Percentiles rank a stretch among this genome's conserved stretches.
phyloP scores from a whole-genome alignment of 805 yeast genomes.

The Myxozyma mucilagina region DNA sequence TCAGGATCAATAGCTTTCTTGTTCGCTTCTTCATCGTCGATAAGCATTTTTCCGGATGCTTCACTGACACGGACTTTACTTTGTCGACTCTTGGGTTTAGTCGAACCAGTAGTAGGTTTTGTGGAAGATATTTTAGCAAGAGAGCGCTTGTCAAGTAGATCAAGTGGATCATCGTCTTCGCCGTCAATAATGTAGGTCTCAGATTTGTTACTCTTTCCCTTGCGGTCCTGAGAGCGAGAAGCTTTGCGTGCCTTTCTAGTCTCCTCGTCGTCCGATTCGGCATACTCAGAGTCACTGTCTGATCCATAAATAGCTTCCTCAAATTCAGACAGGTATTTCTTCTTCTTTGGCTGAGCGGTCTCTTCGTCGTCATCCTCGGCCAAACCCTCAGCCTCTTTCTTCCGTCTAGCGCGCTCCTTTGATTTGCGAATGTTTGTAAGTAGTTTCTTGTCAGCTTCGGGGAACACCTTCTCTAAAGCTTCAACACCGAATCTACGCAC shows the following conservation, averaged over 20 bases:
- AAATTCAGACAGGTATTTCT: constrained; percentile 77
- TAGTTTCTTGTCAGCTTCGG: constrained; percentile 84
- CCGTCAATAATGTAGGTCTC: constrained; percentile 63
- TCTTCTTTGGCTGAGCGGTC: constrained; percentile 32
- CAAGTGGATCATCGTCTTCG: constrained; percentile 74
- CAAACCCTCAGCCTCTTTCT: constrained; percentile 40
- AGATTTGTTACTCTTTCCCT: constrained; percentile 36
- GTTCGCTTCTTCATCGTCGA: constrained; percentile 46
- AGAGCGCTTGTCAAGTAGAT: constrained; percentile 81
- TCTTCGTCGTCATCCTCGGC: constrained; percentile 37
- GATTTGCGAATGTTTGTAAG: constrained; percentile 82
- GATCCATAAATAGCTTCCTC: constrained; percentile 88
- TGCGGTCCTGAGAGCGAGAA: constrained; percentile 30
- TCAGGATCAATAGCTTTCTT: constrained; percentile 37
- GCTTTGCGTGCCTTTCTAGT: constrained; percentile 21
- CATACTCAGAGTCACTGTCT: constrained; percentile 58
- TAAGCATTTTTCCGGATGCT: constrained; percentile 65
- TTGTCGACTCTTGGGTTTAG: constrained; percentile 39
- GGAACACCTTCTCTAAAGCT: constrained; percentile 75
- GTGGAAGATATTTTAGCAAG: constrained; percentile 87
- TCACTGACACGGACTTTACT: constrained; percentile 46
- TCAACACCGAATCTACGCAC: constrained; percentile 90
- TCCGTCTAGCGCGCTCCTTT: constrained; percentile 80
- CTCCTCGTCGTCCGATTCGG: constrained; percentile 47
- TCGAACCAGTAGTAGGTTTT: constrained; percentile 63